A percentile compares a stretch with the other conserved stretches of the same genome.
Evolutionary conservation across 352 stramenopile species (phyloP).

Genomic region (Nothophytophthora sp.): DNA sequence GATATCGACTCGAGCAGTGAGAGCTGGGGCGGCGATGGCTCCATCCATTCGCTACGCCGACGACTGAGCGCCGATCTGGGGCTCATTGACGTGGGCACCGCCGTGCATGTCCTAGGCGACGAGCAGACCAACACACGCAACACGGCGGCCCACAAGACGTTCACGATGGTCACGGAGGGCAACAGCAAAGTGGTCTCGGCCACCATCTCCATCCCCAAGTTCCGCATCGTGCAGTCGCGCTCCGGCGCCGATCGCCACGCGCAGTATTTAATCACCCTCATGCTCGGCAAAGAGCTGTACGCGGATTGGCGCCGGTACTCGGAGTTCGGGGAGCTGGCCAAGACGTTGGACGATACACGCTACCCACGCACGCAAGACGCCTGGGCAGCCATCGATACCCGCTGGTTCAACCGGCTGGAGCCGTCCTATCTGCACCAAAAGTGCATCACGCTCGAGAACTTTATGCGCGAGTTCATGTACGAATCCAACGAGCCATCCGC

Average conservation of each 20-base stretch:
- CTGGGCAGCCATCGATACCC: conserved; percentile 78
- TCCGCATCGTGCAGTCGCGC: conserved; percentile 86
- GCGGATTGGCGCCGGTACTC: conserved; percentile 89
- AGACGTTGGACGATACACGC: conserved; percentile 65
- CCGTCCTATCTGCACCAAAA: conserved; percentile 88
- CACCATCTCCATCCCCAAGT: conserved; percentile 85
- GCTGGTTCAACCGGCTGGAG: conserved; percentile 88
- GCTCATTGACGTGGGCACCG: conserved; percentile 63
- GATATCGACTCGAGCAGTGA: conserved; percentile 89
- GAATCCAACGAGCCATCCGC: conserved; percentile 74
- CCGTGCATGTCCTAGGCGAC: conserved; percentile 78
- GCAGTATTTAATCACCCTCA: conserved; percentile 88
- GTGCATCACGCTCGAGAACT: conserved; percentile 88
- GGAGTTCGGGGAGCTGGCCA: conserved; percentile 85
- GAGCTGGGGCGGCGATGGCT: conserved; percentile 73
- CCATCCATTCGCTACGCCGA: conserved; percentile 60
- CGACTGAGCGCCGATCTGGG: conserved; percentile 73
- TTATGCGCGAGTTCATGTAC: conserved; percentile 90
- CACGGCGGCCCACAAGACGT: conserved; percentile 87
- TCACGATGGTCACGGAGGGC: conserved; percentile 74
- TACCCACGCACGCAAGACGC: conserved; percentile 66
- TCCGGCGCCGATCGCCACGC: conserved; percentile 80
- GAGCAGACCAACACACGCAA: conserved; percentile 85
- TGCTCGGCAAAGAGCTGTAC: conserved; percentile 86
- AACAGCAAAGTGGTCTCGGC: conserved; percentile 81